Evolutionary conservation across 2,329 filamentous ascomycete genomes (phyloP).

Genomic region (Daldinia sp.): DNA sequence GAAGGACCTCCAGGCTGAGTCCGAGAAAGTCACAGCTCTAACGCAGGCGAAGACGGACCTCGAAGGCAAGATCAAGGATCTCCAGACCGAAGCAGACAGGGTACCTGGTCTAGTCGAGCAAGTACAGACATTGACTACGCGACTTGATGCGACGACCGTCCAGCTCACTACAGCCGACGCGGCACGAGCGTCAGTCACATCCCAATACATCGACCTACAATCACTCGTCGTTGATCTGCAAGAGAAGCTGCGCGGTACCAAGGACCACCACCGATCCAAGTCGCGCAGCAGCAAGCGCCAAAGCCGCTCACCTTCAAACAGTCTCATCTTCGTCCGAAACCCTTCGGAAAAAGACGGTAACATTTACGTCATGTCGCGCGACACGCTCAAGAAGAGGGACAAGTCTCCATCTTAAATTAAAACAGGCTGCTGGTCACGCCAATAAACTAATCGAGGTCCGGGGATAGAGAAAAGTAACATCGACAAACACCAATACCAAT

Average conservation of each 20-base stretch:
- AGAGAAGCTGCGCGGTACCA: background rate
- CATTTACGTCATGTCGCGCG: slow-evolving; percentile 43
- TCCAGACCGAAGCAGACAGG: slow-evolving; percentile 38
- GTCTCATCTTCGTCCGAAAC: slow-evolving; percentile 42
- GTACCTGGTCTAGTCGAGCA: slow-evolving; percentile 38
- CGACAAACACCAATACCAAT: background rate
- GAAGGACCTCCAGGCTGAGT: slow-evolving; percentile 25
- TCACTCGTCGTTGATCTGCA: slow-evolving; percentile 27
- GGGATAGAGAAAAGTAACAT: slow-evolving; percentile 7
- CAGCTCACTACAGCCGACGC: slow-evolving; percentile 30
- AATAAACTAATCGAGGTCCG: slow-evolving; percentile 5
- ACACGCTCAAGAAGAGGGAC: slow-evolving; percentile 38
- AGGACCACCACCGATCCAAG: slow-evolving; percentile 19
- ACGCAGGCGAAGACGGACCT: slow-evolving; percentile 37
- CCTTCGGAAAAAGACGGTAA: slow-evolving; percentile 37
- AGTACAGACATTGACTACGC: slow-evolving; percentile 34
- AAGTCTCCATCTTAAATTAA: slow-evolving; percentile 28
- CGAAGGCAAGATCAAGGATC: slow-evolving; percentile 34
- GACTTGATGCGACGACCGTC: slow-evolving; percentile 17
- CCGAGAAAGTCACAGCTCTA: slow-evolving; percentile 29
- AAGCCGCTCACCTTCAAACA: slow-evolving; percentile 41
- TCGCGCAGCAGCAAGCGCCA: slow-evolving; percentile 43
- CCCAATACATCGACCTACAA: slow-evolving; percentile 37
- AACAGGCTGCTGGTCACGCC: background rate
- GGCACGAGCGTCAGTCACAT: slow-evolving; percentile 3